Conservation (phyloP, 2,329 filamentous ascomycete genomes). For the Penicillium decumbens region DNA sequence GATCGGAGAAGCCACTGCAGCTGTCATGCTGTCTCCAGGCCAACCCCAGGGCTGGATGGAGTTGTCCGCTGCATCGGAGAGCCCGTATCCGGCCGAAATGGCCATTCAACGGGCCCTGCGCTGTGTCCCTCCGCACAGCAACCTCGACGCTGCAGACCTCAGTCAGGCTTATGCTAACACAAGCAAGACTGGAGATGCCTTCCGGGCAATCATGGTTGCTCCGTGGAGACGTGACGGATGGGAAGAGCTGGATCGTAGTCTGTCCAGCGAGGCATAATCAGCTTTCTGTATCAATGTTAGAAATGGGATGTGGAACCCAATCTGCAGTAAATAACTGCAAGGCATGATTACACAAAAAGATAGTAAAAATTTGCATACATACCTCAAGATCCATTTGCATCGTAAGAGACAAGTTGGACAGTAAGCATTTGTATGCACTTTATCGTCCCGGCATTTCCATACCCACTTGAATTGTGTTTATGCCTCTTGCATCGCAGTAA, state of each 20-base stretch:
- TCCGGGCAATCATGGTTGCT: constrained; percentile 71
- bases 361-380: neutral
- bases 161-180: constrained; percentile 70
- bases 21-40: constrained; percentile 75
- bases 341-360: neutral
- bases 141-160: constrained; percentile 64
- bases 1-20: constrained; percentile 63
- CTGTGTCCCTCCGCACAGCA: constrained; percentile 67
- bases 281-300: neutral
- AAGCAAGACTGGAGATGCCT: constrained; percentile 65
- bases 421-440: neutral
- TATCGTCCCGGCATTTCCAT: neutral
- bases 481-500: constrained; percentile 36
- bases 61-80: constrained; percentile 58
- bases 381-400: neutral
- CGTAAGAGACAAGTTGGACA: neutral
- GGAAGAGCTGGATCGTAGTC: constrained; percentile 44
- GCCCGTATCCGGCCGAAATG: constrained; percentile 63
- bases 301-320: neutral
- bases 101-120: constrained; percentile 72
- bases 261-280: constrained; percentile 21
- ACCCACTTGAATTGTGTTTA: neutral
- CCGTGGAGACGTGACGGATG: constrained; percentile 71
- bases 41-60: constrained; percentile 77
- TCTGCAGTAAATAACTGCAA: neutral